Conservation (phyloP, 306 rosid genomes). For the Calophaca sinica region DNA sequence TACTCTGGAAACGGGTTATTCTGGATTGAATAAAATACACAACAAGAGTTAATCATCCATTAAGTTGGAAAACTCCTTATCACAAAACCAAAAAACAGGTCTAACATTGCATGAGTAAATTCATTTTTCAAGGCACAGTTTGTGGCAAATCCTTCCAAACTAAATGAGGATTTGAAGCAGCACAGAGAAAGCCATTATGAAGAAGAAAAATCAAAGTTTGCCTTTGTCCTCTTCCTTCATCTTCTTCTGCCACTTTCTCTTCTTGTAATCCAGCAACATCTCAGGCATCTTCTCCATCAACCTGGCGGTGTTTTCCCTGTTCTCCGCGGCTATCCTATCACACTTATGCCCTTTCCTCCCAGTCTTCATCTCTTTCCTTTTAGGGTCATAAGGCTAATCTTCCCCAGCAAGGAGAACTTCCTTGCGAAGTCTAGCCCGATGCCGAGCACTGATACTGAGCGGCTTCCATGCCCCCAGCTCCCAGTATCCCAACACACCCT, state of each 20-base stretch:
- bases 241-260: conserved; percentile 90
- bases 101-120: conserved; percentile 15
- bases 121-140: background rate
- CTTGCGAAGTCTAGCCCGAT: conserved; percentile 72
- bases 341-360: conserved; percentile 89
- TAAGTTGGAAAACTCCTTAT: conserved; percentile 3
- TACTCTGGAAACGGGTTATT: conserved; percentile 39
- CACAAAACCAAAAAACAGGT: conserved; percentile 15
- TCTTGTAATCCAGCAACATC: conserved; percentile 79
- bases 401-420: conserved; percentile 81
- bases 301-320: conserved; percentile 78
- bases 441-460: conserved; percentile 75
- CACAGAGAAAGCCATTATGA: conserved; percentile 22
- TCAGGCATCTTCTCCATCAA: conserved; percentile 91
- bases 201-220: conserved; percentile 45
- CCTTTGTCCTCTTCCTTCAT: conserved; percentile 94
- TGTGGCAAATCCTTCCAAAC: conserved; percentile 4
- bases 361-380: conserved; percentile 81
- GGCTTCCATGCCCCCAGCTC: conserved; percentile 95
- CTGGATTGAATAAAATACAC: conserved; percentile 32
- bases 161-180: background rate
- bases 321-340: conserved; percentile 79
- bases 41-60: conserved; percentile 27
- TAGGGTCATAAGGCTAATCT: conserved; percentile 83
- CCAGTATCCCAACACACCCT: conserved; percentile 92